Evolutionary conservation across 23 red algal species (phyloP).

Genomic region (Gracilaria caudata): DNA sequence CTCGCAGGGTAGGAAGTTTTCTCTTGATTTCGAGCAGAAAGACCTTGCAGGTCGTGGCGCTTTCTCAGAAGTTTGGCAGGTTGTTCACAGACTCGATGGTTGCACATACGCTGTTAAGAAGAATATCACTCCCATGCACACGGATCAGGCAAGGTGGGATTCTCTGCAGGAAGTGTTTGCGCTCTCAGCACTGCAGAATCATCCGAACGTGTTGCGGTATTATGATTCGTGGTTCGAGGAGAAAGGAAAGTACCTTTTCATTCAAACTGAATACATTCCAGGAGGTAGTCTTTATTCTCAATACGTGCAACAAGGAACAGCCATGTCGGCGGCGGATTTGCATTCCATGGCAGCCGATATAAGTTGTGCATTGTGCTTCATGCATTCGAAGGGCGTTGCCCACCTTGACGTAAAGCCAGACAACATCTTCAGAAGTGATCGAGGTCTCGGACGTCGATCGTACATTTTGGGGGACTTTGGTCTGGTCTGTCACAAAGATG

Average conservation of each 20-base stretch:
- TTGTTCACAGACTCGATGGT: constrained; percentile 82
- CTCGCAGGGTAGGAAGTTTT: constrained; percentile 39
- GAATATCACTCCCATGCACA: constrained; percentile 60
- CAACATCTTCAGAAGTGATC: constrained; percentile 76
- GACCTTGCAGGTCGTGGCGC: constrained; percentile 74
- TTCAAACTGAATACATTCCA: constrained; percentile 83
- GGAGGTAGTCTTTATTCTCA: constrained; percentile 65
- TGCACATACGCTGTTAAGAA: constrained; percentile 93
- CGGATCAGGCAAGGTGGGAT: constrained; percentile 47
- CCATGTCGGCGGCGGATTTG: constrained; percentile 53
- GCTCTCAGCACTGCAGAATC: constrained; percentile 72
- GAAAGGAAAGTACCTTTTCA: constrained; percentile 64
- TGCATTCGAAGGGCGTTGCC: constrained; percentile 82
- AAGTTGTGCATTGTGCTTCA: constrained; percentile 63
- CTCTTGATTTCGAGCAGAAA: constrained; percentile 80
- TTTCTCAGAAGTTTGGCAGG: constrained; percentile 82
- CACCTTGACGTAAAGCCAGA: constrained; percentile 96
- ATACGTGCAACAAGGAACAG: constrained; percentile 30
- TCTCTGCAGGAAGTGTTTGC: constrained; percentile 90
- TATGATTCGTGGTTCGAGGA: constrained; percentile 91
- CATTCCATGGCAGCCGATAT: constrained; percentile 69
- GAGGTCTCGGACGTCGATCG: constrained; percentile 18
- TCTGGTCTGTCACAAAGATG: constrained; percentile 36
- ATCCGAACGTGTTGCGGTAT: constrained; percentile 90
- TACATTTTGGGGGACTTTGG: constrained; percentile 59